Conservation (phyloP, 148 eudicot species). For the Chenopodium suecicum region DNA sequence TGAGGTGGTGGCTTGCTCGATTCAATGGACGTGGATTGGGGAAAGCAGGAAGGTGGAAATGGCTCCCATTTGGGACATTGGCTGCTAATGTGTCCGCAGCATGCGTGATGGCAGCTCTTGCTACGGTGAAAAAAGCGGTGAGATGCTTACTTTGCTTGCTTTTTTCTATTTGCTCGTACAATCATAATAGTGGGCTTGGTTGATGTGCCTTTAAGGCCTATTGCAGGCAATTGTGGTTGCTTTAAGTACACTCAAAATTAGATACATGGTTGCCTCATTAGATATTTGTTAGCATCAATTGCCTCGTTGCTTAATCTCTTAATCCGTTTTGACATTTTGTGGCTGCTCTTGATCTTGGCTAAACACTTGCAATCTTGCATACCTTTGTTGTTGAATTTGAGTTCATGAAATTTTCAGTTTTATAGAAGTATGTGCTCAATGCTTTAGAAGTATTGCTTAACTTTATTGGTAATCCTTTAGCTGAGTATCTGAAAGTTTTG, state of each 20-base stretch:
- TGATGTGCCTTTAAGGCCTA: neutral
- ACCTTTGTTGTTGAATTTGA: neutral
- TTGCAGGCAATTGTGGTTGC: neutral
- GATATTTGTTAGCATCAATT: too few species aligned
- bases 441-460: neutral
- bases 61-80: slow-evolving; percentile 91
- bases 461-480: neutral
- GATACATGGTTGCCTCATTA: too few species aligned
- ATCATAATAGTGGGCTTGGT: neutral
- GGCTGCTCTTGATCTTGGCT: too few species aligned
- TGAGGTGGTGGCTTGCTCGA: slow-evolving; percentile 85
- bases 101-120: slow-evolving; percentile 88
- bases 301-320: too few species aligned
- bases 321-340: too few species aligned
- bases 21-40: slow-evolving; percentile 82
- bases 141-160: neutral
- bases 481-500: neutral
- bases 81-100: slow-evolving; percentile 83
- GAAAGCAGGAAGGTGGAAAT: slow-evolving; percentile 41
- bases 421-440: neutral
- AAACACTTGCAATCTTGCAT: neutral
- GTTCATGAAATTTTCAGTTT: neutral
- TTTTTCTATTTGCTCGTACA: neutral
- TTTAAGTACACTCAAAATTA: too few species aligned
- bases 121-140: slow-evolving; percentile 64